A percentile compares a stretch with the other conserved stretches of the same genome.
These are phyloP conservation scores for Karstenula rhodostoma DNA, from an alignment of 2,329 filamentous ascomycete genomes.

Conservation along the genomic window DNA sequence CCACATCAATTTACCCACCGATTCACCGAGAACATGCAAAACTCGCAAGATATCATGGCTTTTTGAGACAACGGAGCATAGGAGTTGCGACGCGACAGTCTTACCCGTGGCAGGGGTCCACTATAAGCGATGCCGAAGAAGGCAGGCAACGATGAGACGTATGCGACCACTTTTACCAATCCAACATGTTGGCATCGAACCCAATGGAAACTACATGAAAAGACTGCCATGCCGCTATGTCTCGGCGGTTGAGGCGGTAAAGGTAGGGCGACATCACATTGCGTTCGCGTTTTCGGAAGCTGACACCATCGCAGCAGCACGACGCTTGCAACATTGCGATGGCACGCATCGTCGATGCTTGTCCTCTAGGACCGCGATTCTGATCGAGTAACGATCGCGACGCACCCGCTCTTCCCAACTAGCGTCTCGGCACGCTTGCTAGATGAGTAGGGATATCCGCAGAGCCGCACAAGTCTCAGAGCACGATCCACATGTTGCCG, in stretches of 20 bases:
- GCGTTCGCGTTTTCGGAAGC: not conserved
- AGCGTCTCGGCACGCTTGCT: conserved; percentile 6
- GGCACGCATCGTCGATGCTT: conserved; percentile 6
- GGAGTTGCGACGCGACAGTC: not conserved
- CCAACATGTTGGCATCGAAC: not conserved
- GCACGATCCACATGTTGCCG: conserved; percentile 5
- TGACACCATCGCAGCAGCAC: not conserved
- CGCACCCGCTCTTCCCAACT: not conserved
- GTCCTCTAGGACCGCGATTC: not conserved
- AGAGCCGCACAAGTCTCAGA: conserved; percentile 5
- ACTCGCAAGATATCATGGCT: not conserved
- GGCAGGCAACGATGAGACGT: not conserved
- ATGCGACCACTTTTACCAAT: not conserved
- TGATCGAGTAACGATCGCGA: not conserved
- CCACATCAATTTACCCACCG: not conserved
- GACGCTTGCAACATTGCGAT: not conserved
- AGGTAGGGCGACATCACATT: not conserved
- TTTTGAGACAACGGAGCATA: not conserved
- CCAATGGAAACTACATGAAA: too few species aligned
- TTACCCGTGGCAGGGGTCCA: not conserved
- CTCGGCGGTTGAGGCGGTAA: not conserved
- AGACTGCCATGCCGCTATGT: not conserved
- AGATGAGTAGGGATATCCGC: not conserved
- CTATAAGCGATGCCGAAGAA: not conserved
- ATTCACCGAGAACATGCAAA: not conserved